Evolutionary conservation across 352 stramenopile genomes (phyloP), one percentile per base, ranked within the genome.

Genomic region (Thalassiosira ordinaria): DNA sequence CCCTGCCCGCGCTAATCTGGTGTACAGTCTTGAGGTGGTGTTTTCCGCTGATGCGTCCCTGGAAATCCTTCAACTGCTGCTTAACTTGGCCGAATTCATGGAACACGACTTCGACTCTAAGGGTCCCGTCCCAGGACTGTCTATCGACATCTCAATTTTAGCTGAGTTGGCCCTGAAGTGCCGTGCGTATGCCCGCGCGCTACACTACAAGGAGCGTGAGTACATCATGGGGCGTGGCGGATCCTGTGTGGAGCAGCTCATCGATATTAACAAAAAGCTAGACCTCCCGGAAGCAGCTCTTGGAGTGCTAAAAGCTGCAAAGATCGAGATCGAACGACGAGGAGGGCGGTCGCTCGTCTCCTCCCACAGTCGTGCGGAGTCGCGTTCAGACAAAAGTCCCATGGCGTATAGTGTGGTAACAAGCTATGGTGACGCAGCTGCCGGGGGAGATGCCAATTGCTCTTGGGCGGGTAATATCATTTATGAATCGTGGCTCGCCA

Each of bases 21-120:
- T 98, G 14, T 89, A 95, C 37, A 94, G 96, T 2, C 85, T 99
- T 14, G 94, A 99, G 77, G 95, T 91, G 26, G 97, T 97, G 6
- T 98, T 99, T 59, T 79, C 88, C 51, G 87, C 87, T 55, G 92
- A 97, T 75, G 90, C 97, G 26, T 97, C 97, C 0, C 95, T 97
- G 14, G 97, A 99, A 81, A 99, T 99, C 61, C 73, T 99, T 27
- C 96, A 98, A 72, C 95, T 95, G 29, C 85, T 99, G 24, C 82
- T 99, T 6, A 98, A 99, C 80, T 85, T 99, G 6, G 97, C 96
- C 3, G 97, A 99, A 89, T 99, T 99, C 74, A 99, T 99, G 96
- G 97, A 99, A 81, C 96, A 98, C 64, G 96, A 99, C 70, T 59
- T 82, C 26, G 62, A 74, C 44, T 61, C 59, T 7, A 96, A 98